These are phyloP conservation scores for Phialemoniopsis sp. DNA, from an alignment of 2,329 filamentous ascomycete species.

Conservation along the genomic window DNA sequence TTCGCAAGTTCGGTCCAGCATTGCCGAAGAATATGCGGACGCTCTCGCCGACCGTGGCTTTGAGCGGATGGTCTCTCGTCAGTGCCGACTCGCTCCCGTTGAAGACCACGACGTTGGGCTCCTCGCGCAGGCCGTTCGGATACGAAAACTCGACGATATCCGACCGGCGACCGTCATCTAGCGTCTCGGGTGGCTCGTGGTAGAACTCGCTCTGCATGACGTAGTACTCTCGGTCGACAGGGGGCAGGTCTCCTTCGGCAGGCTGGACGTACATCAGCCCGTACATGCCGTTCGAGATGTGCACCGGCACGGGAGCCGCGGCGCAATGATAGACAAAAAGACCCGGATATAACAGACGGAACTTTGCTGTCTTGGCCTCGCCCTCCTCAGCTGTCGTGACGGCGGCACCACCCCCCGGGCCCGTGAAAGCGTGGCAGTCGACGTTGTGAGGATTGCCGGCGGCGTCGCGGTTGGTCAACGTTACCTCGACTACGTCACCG, in stretches of 20 bases:
- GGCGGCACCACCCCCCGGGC: slow-evolving; percentile 24
- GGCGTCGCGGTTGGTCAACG: slow-evolving; percentile 23
- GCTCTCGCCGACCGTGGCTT: slow-evolving; percentile 19
- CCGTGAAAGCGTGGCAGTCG: slow-evolving; percentile 26
- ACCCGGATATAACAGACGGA: slow-evolving; percentile 21
- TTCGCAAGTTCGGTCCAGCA: slow-evolving; percentile 25
- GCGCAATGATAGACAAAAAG: slow-evolving; percentile 28
- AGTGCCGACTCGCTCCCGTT: slow-evolving; percentile 24
- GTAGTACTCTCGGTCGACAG: slow-evolving; percentile 26
- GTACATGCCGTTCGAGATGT: slow-evolving; percentile 31
- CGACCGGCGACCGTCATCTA: slow-evolving; percentile 21
- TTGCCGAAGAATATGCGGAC: slow-evolving; percentile 29
- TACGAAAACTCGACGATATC: slow-evolving; percentile 26
- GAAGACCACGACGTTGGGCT: slow-evolving; percentile 23
- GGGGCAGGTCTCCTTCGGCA: slow-evolving; percentile 18
- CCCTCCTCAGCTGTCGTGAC: slow-evolving; percentile 24
- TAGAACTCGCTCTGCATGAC: slow-evolving; percentile 31
- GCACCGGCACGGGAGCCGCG: slow-evolving; percentile 26
- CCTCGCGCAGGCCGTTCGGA: slow-evolving; percentile 23
- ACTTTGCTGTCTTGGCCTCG: slow-evolving; percentile 22
- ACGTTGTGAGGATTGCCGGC: slow-evolving; percentile 28
- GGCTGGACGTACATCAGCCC: slow-evolving; percentile 29
- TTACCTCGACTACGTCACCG: slow-evolving; percentile 24
- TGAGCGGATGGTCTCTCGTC: slow-evolving; percentile 22
- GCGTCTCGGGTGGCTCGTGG: slow-evolving; percentile 25